Percentiles rank a stretch among this genome's conserved stretches.
Conservation (phyloP, 2,329 filamentous ascomycete genomes). For the Trichoderma cornu-damae region DNA sequence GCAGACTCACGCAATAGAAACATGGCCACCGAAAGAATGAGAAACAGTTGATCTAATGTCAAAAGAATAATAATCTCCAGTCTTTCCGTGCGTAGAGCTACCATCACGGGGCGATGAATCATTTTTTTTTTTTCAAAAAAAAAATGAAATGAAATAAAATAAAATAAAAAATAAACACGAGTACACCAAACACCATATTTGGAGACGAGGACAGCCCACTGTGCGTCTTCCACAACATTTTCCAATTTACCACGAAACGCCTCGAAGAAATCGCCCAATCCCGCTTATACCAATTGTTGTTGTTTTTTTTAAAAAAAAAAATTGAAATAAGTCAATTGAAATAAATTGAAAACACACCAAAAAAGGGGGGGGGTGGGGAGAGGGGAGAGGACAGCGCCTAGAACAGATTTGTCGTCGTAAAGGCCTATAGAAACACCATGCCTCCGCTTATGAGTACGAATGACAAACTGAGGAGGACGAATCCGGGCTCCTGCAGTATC, state of each 20-base stretch:
- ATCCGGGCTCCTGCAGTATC: slow-evolving; percentile 23
- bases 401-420: neutral
- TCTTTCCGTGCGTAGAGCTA: no score
- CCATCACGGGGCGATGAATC: no score
- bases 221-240: neutral
- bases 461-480: slow-evolving; percentile 24
- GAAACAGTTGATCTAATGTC: no score
- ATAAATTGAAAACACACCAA: no score
- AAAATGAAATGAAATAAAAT: no score
- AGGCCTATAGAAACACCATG: slow-evolving; percentile 22
- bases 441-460: slow-evolving; percentile 26
- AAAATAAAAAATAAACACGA: no score
- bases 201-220: neutral
- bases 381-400: no score
- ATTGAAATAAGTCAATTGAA: neutral
- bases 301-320: neutral
- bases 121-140: no score
- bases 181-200: neutral
- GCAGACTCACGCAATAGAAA: no score
- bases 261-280: neutral
- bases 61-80: no score
- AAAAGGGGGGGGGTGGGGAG: no score
- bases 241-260: neutral
- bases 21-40: no score
- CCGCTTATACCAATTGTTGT: neutral